phyloP scores from a whole-genome alignment of 805 yeast genomes.

The Nakazawaea ambrosiae region DNA sequence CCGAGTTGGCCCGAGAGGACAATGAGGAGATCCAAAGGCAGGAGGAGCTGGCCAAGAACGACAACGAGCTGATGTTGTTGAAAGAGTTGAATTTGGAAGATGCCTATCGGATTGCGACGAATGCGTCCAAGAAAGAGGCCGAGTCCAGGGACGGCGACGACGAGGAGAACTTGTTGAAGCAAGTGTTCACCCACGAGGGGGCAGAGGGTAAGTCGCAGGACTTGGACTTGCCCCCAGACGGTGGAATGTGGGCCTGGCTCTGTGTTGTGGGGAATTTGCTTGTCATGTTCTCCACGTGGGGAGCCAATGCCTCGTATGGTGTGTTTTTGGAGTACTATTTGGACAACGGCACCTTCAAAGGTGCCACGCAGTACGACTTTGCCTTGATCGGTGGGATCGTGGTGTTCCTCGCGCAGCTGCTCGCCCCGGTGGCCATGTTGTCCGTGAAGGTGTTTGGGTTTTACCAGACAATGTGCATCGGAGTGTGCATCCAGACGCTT shows the following conservation, averaged over 20 bases:
- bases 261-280: conserved; percentile 30
- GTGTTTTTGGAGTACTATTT: conserved; percentile 49
- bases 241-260: conserved; percentile 24
- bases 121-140: neutral
- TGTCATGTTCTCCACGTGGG: conserved; percentile 52
- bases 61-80: neutral
- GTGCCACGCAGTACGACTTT: conserved; percentile 48
- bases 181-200: neutral
- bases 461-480: conserved; percentile 22
- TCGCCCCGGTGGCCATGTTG: conserved; percentile 18
- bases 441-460: conserved; percentile 16
- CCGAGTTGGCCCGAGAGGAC: neutral
- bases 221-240: conserved; percentile 6
- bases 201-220: neutral
- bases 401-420: conserved; percentile 16
- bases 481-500: conserved; percentile 33
- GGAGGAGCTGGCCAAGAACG: neutral
- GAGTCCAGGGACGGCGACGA: neutral
- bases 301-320: conserved; percentile 54
- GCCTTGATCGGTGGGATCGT: conserved; percentile 57
- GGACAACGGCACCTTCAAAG: conserved; percentile 37
- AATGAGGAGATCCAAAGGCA: neutral
- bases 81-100: neutral
- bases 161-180: neutral
- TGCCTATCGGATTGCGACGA: neutral